Evolutionary conservation across 2,329 filamentous ascomycete species (phyloP).

Genomic region (Aspergillus pseudoterreus): DNA sequence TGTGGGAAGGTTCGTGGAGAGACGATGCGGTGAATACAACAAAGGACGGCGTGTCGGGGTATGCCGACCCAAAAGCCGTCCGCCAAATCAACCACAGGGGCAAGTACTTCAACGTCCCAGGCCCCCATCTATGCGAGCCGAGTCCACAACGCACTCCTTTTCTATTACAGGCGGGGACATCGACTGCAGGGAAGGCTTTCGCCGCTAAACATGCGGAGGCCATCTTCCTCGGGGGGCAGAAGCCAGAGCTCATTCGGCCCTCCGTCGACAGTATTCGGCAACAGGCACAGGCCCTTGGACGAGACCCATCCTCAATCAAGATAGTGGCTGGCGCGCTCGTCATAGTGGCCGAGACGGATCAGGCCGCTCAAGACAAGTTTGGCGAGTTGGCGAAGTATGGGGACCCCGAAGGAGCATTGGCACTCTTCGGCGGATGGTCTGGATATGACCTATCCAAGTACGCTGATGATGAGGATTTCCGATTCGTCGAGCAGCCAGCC

Average conservation of each 20-base stretch:
- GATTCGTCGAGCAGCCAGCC: conserved; percentile 39
- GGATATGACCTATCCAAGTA: conserved; percentile 44
- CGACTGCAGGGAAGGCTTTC: conserved; percentile 44
- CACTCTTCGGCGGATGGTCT: conserved; percentile 47
- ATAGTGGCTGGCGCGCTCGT: conserved; percentile 44
- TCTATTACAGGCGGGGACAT: conserved; percentile 47
- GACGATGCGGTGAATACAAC: conserved; percentile 32
- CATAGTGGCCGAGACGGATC: conserved; percentile 44
- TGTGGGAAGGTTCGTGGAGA: conserved; percentile 54
- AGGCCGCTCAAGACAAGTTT: conserved; percentile 42
- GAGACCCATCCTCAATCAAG: conserved; percentile 40
- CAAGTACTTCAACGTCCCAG: conserved; percentile 42
- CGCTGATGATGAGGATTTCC: conserved; percentile 45
- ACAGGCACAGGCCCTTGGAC: conserved; percentile 36
- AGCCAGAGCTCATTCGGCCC: conserved; percentile 38
- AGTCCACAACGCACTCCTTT: conserved; percentile 48
- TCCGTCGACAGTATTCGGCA: conserved; percentile 42
- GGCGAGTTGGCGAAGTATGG: conserved; percentile 41
- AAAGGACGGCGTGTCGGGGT: conserved; percentile 17
- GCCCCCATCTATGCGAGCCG: conserved; percentile 45
- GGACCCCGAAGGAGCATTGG: conserved; percentile 42
- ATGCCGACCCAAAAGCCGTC: conserved; percentile 33
- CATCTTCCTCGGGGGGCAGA: conserved; percentile 47
- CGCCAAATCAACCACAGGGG: conserved; percentile 38
- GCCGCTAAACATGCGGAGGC: conserved; percentile 44